Conservation (phyloP, 179 eudicot species). For the Beta lomatogona region DNA sequence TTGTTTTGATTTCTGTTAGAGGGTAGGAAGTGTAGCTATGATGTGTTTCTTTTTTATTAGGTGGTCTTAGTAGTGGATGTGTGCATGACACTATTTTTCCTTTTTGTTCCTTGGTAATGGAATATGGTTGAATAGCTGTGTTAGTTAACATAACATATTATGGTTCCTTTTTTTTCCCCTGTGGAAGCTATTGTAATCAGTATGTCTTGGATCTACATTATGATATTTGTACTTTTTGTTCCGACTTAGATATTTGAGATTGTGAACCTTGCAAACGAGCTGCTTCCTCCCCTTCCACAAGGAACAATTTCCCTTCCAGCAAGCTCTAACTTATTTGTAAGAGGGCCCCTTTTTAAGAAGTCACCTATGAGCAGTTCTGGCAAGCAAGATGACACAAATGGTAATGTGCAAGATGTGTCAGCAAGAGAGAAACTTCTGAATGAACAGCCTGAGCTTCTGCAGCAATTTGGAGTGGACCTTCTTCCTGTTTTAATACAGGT, state of each 20-base stretch:
- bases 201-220: neutral
- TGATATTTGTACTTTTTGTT: constrained; percentile 12
- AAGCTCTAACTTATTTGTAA: constrained; percentile 54
- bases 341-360: constrained; percentile 64
- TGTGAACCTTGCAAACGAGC: constrained; percentile 97
- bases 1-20: neutral
- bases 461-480: constrained; percentile 89
- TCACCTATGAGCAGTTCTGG: constrained; percentile 58
- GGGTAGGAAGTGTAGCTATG: neutral
- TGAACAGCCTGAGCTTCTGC: constrained; percentile 94
- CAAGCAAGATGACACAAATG: constrained; percentile 69
- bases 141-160: neutral
- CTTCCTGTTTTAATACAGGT: constrained; percentile 98
- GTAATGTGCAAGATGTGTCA: constrained; percentile 56
- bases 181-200: neutral
- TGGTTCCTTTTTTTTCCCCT: neutral
- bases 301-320: constrained; percentile 87
- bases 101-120: neutral
- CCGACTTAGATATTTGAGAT: constrained; percentile 79
- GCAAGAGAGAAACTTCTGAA: constrained; percentile 71
- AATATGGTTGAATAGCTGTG: neutral
- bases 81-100: neutral
- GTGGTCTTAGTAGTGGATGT: neutral
- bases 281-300: constrained; percentile 94
- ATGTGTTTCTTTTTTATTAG: neutral